These are phyloP conservation scores for Blastocladiella britannica DNA, from an alignment of 192 early-diverging fungal species.

Conservation along the genomic window DNA sequence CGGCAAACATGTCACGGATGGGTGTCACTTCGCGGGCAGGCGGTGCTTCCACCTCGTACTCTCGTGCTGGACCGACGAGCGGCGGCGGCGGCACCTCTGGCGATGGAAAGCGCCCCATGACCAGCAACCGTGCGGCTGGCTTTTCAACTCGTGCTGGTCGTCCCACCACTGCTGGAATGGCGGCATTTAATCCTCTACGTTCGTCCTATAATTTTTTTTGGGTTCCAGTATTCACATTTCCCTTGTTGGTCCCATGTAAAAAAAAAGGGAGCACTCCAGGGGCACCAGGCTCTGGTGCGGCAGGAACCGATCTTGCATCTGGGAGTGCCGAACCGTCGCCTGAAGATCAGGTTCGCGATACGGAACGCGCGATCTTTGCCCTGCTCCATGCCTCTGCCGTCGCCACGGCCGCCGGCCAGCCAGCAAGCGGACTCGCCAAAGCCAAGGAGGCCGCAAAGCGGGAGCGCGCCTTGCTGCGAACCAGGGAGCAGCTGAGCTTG, in stretches of 20 bases:
- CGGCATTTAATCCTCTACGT: slow-evolving; percentile 32
- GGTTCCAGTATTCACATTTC: too few species aligned
- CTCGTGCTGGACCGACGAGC: too few species aligned
- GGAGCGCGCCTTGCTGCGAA: slow-evolving; percentile 26
- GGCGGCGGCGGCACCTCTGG: too few species aligned
- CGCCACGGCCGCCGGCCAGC: slow-evolving; percentile 18
- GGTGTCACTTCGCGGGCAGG: too few species aligned
- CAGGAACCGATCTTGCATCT: too few species aligned
- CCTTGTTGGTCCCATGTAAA: too few species aligned
- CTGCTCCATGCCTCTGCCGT: slow-evolving; percentile 28
- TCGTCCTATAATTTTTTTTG: too few species aligned
- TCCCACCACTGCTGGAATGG: slow-evolving; percentile 11
- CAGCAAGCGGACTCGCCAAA: slow-evolving; percentile 27
- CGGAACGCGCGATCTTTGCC: slow-evolving; percentile 23
- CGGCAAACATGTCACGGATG: too few species aligned
- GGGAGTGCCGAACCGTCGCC: slow-evolving; percentile 19
- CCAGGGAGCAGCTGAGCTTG: slow-evolving; percentile 26
- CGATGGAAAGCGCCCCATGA: slow-evolving; percentile 27
- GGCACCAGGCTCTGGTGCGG: too few species aligned
- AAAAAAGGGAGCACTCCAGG: too few species aligned
- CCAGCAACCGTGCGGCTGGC: slow-evolving; percentile 30
- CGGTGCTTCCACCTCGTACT: too few species aligned
- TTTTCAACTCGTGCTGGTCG: slow-evolving; percentile 30
- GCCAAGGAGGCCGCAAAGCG: slow-evolving; percentile 36
- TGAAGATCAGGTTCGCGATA: slow-evolving; percentile 30